Percentiles rank a stretch among this genome's conserved stretches.
These are phyloP conservation scores for Biscogniauxia sp. DNA, from an alignment of 2,329 filamentous ascomycete genomes.

Conservation along the genomic window DNA sequence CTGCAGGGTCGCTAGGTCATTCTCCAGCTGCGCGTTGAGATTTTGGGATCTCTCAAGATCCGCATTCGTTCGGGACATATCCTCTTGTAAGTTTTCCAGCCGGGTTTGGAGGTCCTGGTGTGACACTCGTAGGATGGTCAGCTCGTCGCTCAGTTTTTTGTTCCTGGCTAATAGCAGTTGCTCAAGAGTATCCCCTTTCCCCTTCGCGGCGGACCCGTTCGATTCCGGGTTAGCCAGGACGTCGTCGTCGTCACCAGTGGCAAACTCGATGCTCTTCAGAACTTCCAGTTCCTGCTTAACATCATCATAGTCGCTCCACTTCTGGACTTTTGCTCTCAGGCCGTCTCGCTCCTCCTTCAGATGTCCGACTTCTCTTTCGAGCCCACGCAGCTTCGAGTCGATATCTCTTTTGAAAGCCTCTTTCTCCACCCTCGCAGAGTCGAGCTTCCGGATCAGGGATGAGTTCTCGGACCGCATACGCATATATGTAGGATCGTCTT, in stretches of 20 bases:
- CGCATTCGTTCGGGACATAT: conserved; percentile 76
- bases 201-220: conserved; percentile 52
- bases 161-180: conserved; percentile 89
- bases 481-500: conserved; percentile 88
- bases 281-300: conserved; percentile 95
- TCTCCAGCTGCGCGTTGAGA: conserved; percentile 85
- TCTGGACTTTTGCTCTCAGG: conserved; percentile 77
- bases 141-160: conserved; percentile 92
- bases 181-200: conserved; percentile 78
- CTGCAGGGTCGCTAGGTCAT: conserved; percentile 85
- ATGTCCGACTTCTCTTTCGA: conserved; percentile 74
- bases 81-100: conserved; percentile 77
- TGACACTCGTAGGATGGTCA: conserved; percentile 88
- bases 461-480: conserved; percentile 91
- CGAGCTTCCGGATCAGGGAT: conserved; percentile 82
- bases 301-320: conserved; percentile 92
- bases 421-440: conserved; percentile 78
- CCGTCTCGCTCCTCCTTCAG: conserved; percentile 78
- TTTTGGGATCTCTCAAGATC: conserved; percentile 83
- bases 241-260: conserved; percentile 81
- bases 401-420: conserved; percentile 75
- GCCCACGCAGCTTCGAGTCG: conserved; percentile 70
- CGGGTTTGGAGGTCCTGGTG: conserved; percentile 86
- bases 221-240: conserved; percentile 42
- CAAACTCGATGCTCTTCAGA: conserved; percentile 96